Conservation (phyloP, 2,329 filamentous ascomycete genomes). For the Pochonia chlamydosporia region DNA sequence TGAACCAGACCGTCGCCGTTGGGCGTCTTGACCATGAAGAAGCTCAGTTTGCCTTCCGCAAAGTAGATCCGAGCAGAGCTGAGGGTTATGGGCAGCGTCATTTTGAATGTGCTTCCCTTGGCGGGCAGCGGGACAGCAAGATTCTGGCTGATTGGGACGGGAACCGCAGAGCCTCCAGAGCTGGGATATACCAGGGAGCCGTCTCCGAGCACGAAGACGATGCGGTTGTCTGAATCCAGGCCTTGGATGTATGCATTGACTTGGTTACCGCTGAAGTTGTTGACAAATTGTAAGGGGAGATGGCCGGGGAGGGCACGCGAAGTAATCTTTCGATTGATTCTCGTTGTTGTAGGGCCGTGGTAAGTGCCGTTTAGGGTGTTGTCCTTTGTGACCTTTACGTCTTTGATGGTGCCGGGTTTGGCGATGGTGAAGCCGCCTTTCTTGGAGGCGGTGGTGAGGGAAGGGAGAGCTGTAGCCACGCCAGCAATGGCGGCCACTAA, state of each 20-base stretch:
- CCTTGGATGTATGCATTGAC: conserved; percentile 42
- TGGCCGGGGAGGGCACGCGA: conserved; percentile 4
- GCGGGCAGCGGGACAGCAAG: conserved; percentile 37
- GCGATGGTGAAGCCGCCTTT: conserved; percentile 23
- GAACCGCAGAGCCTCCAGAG: conserved; percentile 26
- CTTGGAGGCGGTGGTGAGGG: too few relatives aligned
- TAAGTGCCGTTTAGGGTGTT: conserved; percentile 34
- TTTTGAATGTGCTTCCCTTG: conserved; percentile 27
- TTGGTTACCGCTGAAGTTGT: conserved; percentile 32
- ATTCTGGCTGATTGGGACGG: conserved; percentile 29
- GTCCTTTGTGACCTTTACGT: conserved; percentile 29
- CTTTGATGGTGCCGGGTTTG: conserved; percentile 20
- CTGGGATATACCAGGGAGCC: conserved; percentile 36
- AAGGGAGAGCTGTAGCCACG: too few relatives aligned
- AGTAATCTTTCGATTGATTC: conserved; percentile 6
- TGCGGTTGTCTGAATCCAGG: conserved; percentile 29
- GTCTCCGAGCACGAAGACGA: conserved; percentile 36
- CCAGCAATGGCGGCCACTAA: too few relatives aligned
- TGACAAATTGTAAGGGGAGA: conserved; percentile 29
- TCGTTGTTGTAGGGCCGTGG: conserved; percentile 1
- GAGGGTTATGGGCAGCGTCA: conserved; percentile 35
- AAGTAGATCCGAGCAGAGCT: conserved; percentile 39
- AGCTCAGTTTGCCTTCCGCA: conserved; percentile 32
- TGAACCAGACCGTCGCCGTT: conserved; percentile 35
- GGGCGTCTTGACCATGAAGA: conserved; percentile 31